These are phyloP conservation scores for Karstenula rhodostoma DNA, from an alignment of 2,329 filamentous ascomycete species.

Conservation along the genomic window DNA sequence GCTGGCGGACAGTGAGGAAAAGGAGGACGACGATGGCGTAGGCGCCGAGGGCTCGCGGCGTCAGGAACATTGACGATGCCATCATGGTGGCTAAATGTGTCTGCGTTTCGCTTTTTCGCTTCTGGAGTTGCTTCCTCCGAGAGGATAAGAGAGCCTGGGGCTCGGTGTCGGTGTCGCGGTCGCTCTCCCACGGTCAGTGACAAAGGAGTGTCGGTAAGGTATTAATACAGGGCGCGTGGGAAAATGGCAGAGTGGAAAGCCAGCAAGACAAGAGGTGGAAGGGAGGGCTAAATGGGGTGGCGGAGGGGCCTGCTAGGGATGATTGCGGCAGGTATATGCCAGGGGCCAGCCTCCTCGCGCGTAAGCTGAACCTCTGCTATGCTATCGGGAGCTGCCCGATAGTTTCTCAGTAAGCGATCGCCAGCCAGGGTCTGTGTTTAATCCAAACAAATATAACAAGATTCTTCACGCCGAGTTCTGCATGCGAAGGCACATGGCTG, in stretches of 20 bases:
- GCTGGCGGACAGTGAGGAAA: conserved; percentile 12
- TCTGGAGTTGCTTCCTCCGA: neutral
- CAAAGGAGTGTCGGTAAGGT: neutral
- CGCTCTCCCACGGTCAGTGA: neutral
- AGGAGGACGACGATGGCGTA: conserved; percentile 11
- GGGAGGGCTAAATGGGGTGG: conserved; percentile 7
- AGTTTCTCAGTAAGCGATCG: conserved; percentile 1
- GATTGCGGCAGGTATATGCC: conserved; percentile 7
- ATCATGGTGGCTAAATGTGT: neutral
- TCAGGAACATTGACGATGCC: conserved; percentile 11
- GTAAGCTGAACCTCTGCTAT: neutral
- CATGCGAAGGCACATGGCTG: neutral
- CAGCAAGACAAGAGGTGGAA: neutral
- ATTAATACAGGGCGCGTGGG: neutral
- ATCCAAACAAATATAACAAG: neutral
- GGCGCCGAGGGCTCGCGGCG: conserved; percentile 9
- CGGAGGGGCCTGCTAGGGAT: conserved; percentile 10
- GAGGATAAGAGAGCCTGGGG: neutral
- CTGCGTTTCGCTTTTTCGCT: neutral
- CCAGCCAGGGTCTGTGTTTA: neutral
- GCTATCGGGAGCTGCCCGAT: neutral
- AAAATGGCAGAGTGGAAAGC: neutral
- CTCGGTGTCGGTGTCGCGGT: neutral
- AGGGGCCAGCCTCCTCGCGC: conserved; percentile 4
- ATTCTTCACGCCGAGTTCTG: neutral